Evolutionary conservation across 768 basidiomycete genomes (phyloP).

Genomic region (Tulasnella sp.): DNA sequence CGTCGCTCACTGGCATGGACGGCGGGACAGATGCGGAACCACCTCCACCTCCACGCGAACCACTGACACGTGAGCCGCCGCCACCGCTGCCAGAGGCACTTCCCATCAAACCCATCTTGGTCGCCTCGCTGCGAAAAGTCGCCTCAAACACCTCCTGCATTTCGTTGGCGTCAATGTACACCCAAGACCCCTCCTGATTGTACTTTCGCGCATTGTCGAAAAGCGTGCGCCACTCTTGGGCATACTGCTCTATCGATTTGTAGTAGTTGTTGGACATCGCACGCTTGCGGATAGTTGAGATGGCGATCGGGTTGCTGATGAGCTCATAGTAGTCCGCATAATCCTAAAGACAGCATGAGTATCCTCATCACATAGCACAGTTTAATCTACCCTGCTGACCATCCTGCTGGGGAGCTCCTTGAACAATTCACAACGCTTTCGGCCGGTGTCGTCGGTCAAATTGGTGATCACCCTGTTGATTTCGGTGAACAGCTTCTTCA

Average conservation of each 20-base stretch:
- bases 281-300: slow-evolving; percentile 77
- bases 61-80: background rate
- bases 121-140: slow-evolving; percentile 51
- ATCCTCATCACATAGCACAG: background rate
- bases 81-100: slow-evolving; percentile 32
- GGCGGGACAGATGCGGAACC: background rate
- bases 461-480: slow-evolving; percentile 61
- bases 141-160: slow-evolving; percentile 83
- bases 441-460: slow-evolving; percentile 59
- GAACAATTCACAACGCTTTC: slow-evolving; percentile 80
- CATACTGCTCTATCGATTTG: slow-evolving; percentile 60
- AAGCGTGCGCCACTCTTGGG: slow-evolving; percentile 80
- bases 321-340: slow-evolving; percentile 90
- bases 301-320: slow-evolving; percentile 77
- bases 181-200: slow-evolving; percentile 92
- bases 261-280: slow-evolving; percentile 46
- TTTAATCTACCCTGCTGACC: slow-evolving; percentile 32
- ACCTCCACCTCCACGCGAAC: too few relatives aligned
- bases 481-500: slow-evolving; percentile 76
- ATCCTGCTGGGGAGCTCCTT: slow-evolving; percentile 67
- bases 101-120: slow-evolving; percentile 64
- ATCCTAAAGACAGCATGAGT: slow-evolving; percentile 37
- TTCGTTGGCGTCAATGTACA: slow-evolving; percentile 86
- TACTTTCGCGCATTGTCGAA: slow-evolving; percentile 89
- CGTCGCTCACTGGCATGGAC: slow-evolving; percentile 12